These are phyloP conservation scores for Euclidium syriacum DNA, from an alignment of 345 rosid species.

Conservation along the genomic window DNA sequence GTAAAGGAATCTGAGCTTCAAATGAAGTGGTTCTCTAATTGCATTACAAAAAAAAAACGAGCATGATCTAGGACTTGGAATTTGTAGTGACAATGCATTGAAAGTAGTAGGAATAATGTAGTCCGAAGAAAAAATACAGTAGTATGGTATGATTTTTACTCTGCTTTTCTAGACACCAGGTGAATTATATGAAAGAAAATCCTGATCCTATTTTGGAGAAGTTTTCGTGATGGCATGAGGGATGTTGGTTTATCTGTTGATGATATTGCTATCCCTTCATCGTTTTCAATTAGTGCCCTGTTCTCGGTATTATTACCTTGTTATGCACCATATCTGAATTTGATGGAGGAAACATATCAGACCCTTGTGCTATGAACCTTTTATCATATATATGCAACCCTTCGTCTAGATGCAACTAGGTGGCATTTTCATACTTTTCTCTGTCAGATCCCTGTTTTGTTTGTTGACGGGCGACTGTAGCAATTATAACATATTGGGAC, in stretches of 20 bases:
- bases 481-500: background rate
- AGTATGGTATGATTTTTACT: background rate
- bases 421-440: background rate
- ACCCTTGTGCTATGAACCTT: background rate
- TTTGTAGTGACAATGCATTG: background rate
- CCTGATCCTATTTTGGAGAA: background rate
- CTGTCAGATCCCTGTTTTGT: constrained; percentile 2
- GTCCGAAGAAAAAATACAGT: background rate
- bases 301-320: background rate
- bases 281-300: background rate
- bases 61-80: background rate
- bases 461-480: background rate
- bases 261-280: background rate
- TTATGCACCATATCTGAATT: constrained; percentile 2
- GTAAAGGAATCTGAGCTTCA: background rate
- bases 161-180: background rate
- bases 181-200: background rate
- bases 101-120: background rate
- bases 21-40: background rate
- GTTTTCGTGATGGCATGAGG: background rate
- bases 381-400: background rate
- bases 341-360: background rate
- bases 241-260: background rate
- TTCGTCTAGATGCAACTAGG: constrained; percentile 6
- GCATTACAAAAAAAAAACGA: background rate